Conservation (phyloP, 257 asterid species). For the Solanum bukasovii region DNA sequence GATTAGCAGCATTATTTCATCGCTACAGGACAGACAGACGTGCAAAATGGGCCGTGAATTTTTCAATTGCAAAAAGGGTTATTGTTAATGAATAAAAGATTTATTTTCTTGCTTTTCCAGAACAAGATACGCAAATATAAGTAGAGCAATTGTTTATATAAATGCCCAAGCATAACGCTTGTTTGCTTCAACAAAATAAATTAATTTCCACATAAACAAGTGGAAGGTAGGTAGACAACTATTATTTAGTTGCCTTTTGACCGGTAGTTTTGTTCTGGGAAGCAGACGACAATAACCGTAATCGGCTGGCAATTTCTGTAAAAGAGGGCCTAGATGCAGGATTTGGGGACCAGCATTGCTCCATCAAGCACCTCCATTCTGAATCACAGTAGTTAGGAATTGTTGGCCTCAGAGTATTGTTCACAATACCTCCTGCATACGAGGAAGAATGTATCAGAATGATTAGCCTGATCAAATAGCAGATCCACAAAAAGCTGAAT, state of each 20-base stretch:
- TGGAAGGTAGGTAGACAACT: constrained; percentile 3
- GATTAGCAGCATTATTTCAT: not conserved
- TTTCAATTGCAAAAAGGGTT: not conserved
- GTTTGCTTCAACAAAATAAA: not conserved
- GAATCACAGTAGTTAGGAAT: constrained; percentile 83
- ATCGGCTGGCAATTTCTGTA: constrained; percentile 63
- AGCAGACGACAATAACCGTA: constrained; percentile 62
- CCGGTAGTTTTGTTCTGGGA: constrained; percentile 35
- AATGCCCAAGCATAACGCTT: not conserved
- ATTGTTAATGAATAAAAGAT: not conserved
- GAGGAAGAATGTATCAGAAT: not conserved
- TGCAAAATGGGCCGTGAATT: not conserved
- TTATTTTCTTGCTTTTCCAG: not conserved
- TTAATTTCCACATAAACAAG: not conserved
- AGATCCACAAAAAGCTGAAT: not conserved
- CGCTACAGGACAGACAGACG: no score
- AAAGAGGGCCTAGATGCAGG: constrained; percentile 74
- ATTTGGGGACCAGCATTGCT: constrained; percentile 93
- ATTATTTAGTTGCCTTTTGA: constrained; percentile 8
- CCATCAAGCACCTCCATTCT: constrained; percentile 83
- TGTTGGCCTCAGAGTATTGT: constrained; percentile 82
- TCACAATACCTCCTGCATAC: constrained; percentile 82
- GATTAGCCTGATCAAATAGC: not conserved
- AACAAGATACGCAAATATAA: not conserved
- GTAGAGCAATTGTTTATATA: not conserved